Evolutionary conservation across 192 early-diverging fungal genomes (phyloP), one percentile per base, ranked within the genome.

Genomic region (Phycomyces blakesleeanus): DNA sequence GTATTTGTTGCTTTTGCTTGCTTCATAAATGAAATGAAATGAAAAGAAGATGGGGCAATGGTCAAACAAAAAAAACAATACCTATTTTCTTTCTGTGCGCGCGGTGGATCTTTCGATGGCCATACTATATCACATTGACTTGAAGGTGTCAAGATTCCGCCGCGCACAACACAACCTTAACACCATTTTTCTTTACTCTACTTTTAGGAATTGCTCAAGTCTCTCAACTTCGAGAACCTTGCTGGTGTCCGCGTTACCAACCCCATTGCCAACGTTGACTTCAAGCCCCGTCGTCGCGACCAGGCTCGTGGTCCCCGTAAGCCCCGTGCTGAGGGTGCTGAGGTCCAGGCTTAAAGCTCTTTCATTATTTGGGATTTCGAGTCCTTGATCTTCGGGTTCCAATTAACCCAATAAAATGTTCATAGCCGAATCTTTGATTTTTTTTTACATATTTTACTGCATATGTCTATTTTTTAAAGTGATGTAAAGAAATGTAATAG

Each of bases 211-310:
- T 87, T 98, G 77, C 88, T 98, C 78, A 98, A 98, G 90, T 81
- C 89, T 63, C 82, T 97, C 72, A 93, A 94, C 90, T 90, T 96
- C 78, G 96, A 97, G 73, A 89, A 87, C 80, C 78, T 98, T 70
- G 77, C 87, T 56, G 90, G 91, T 63, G 85, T 98, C 74, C 76
- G 77, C 56, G 87, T 92, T 69, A 78, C 83, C 37, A 75, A 78
- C 38, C 75, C 73, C 20, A 67, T 72, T 57, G 54, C 68, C 57
- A 51, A 67, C 6, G 40, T 53, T 50, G 67, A 72, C 41, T 61
- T 66, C 68, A 44, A 47, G 50, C 77, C 74, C 55, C 73, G 69
- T 52, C 61, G 60, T 34, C 67, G 71, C 56, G 63, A 70, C 51
- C 59, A 56, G 29, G 40, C 47, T 50, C 64, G 55, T 44, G 58